Base-by-base conservation (phyloP, 192 early-diverging fungal genomes). In the Gigaspora rosea region DNA sequence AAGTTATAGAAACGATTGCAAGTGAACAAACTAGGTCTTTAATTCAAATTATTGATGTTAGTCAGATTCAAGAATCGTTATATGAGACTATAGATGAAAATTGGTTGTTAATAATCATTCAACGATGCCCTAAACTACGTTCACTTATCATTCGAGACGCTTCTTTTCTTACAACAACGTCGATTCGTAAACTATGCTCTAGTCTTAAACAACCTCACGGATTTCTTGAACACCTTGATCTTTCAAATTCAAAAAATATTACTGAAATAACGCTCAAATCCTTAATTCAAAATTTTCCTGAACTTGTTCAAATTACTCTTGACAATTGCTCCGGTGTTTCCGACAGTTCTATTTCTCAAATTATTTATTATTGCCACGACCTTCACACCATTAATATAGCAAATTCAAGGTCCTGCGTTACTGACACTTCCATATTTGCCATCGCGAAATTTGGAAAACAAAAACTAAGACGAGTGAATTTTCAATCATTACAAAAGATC, bases 401-500 rank as follows among this genome's bases (percentile, higher is more conserved):
- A n/a, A 66, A 66, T 47, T 46, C 64, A n/a, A 33, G 64, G 18
- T 66, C 64, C 7, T 46, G 64, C 15, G 8, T 66, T 66, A 66
- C 64, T 1, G 64, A 66, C 41, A 35, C 46, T 48, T 33, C 35
- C 8, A 11, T 66, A 47, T 66, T 11, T 41, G 64, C 64, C 4
- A 33, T 66, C 18, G 33, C 64, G 4, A 66, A 66, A 66, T 66
- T 66, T 46, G 64, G n/a, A 47, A 66, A 66, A 66, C 33, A 48
- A n/a, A 66, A 47, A n/a, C 41, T 47, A n/a, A 36, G 10, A 16
- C 9, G 36, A 16, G n/a, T 66, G 18, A 41, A 66, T n/a, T n/a
- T 66, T 5, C n/a, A 32, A 7, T 16, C 64, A n/a, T 47, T 41
- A 20, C 15, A 8, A 8, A 66, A 66, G n/a, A 8, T 66, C 2